Conservation (phyloP, 148 eudicot genomes). For the Cornus suecica region DNA sequence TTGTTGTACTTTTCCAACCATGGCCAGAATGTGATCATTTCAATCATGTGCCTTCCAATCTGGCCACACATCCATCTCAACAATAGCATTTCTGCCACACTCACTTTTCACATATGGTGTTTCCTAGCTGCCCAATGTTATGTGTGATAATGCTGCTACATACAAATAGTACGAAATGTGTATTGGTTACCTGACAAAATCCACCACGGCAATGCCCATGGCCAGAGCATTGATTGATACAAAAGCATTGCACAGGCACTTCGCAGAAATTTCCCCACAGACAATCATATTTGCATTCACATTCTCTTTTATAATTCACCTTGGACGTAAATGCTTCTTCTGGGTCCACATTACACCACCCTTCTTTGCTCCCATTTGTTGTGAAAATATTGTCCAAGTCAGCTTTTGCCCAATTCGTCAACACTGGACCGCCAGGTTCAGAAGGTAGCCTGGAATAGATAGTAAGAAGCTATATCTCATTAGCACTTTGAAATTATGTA, state of each 20-base stretch:
- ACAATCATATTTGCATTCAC: conserved; percentile 96
- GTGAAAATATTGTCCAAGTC: conserved; percentile 64
- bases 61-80: no score
- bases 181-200: conserved; percentile 68
- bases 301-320: conserved; percentile 66
- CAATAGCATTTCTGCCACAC: no score
- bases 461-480: conserved; percentile 1
- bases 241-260: conserved; percentile 55
- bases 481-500: not conserved
- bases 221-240: conserved; percentile 91
- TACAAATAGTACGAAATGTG: not conserved
- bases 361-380: conserved; percentile 57
- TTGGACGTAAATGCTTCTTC: conserved; percentile 60
- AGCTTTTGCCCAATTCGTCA: conserved; percentile 67
- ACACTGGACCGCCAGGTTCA: conserved; percentile 46
- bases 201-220: conserved; percentile 95
- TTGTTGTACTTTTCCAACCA: no score
- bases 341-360: conserved; percentile 98
- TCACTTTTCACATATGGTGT: no score
- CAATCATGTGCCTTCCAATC: no score
- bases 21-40: no score
- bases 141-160: not conserved
- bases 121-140: no score
- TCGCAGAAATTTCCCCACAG: conserved; percentile 73
- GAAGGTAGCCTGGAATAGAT: conserved; percentile 42